These are phyloP conservation scores for Adiantum capillusveneris DNA, from an alignment of 75 land plant species.

Conservation along the genomic window DNA sequence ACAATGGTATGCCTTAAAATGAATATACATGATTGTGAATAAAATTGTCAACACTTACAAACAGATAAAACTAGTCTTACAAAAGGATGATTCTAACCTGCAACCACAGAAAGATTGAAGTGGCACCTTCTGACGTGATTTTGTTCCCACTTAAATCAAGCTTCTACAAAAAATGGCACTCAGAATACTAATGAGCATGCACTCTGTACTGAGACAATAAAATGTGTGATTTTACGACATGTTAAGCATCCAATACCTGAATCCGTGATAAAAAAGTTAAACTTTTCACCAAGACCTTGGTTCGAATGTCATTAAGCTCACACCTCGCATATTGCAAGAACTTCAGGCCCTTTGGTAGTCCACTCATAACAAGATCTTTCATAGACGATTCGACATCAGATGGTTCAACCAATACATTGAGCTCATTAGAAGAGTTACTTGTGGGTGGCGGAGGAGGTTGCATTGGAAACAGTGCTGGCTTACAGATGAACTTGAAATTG, in stretches of 20 bases:
- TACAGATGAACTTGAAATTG: not conserved
- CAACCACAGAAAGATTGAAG: constrained; percentile 17
- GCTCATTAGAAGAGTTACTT: too few species aligned
- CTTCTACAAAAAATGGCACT: constrained; percentile 17
- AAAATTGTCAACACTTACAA: too few species aligned
- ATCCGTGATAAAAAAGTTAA: not conserved
- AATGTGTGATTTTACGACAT: too few species aligned
- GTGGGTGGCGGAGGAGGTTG: too few species aligned
- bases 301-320: constrained; percentile 2
- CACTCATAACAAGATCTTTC: constrained; percentile 4
- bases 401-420: too few species aligned
- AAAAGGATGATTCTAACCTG: constrained; percentile 14
- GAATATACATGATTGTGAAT: too few species aligned
- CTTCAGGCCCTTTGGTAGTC: constrained; percentile 16
- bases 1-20: too few species aligned
- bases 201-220: too few species aligned
- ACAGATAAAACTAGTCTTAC: too few species aligned
- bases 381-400: not conserved
- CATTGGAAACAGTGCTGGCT: too few species aligned
- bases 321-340: constrained; percentile 11
- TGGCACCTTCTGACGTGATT: constrained; percentile 25
- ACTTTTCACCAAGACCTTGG: not conserved
- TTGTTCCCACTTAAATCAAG: constrained; percentile 25
- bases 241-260: too few species aligned
- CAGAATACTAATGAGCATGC: too few species aligned